phyloP scores from a whole-genome alignment of 495 filamentous ascomycete genomes.

The Neurospora sp. region DNA sequence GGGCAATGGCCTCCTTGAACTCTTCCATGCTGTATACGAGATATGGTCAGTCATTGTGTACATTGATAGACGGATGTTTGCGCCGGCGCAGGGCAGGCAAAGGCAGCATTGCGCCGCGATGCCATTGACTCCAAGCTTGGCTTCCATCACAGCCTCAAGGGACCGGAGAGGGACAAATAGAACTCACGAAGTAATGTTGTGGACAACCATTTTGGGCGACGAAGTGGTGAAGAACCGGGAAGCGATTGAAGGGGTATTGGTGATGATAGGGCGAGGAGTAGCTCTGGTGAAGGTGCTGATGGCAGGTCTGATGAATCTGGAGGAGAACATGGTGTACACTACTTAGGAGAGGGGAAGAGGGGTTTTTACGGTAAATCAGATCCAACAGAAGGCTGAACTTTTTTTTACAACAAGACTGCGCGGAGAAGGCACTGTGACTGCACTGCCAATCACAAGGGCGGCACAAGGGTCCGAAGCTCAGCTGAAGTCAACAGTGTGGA shows the following conservation, averaged over 20 bases:
- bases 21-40: constrained; percentile 42
- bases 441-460: not conserved
- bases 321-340: constrained; percentile 10
- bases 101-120: not conserved
- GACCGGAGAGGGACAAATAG: not conserved
- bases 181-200: constrained; percentile 31
- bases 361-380: not conserved
- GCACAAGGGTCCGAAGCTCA: not conserved
- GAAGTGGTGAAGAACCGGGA: constrained; percentile 31
- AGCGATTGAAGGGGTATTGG: constrained; percentile 1
- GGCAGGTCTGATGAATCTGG: constrained; percentile 15
- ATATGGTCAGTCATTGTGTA: constrained; percentile 5
- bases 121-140: not conserved
- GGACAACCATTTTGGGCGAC: constrained; percentile 35
- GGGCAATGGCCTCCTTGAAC: constrained; percentile 48
- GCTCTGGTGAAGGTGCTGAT: constrained; percentile 6
- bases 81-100: not conserved
- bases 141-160: not conserved
- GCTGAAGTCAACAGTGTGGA: not conserved
- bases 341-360: constrained; percentile 2
- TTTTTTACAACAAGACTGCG: not conserved
- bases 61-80: not conserved
- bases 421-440: not conserved
- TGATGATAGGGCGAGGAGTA: not conserved
- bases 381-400: not conserved